Percentiles rank a stretch among this genome's conserved stretches.
phyloP scores from a whole-genome alignment of 495 filamentous ascomycete genomes.

The Xylaria grammica region DNA sequence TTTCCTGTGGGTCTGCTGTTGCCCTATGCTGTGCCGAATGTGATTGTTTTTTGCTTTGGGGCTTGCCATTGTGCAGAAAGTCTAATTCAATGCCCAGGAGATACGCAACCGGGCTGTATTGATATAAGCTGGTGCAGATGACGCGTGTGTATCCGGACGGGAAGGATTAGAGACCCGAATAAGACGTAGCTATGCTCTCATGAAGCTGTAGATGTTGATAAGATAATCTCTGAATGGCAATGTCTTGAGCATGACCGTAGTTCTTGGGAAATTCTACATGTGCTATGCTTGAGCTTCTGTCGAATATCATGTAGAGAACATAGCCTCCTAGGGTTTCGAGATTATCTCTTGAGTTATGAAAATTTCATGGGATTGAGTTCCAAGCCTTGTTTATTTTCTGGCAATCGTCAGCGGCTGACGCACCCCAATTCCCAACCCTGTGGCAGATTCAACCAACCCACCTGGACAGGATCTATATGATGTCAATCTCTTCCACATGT shows the following conservation, averaged over 20 bases:
- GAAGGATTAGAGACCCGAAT: background rate
- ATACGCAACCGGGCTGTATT: background rate
- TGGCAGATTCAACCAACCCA: no score
- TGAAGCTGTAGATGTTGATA: background rate
- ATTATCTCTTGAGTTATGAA: no score
- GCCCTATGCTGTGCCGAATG: background rate
- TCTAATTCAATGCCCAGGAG: conserved; percentile 19
- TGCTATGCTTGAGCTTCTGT: background rate
- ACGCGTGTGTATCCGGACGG: background rate
- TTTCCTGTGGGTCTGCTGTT: background rate
- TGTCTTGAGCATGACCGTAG: background rate
- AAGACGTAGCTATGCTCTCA: background rate
- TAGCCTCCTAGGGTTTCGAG: no score
- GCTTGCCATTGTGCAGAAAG: conserved; percentile 41
- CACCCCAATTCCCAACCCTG: no score
- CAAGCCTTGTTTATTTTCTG: no score
- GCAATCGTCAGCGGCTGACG: no score
- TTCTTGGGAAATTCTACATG: background rate
- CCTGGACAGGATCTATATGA: no score
- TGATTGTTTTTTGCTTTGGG: conserved; percentile 4
- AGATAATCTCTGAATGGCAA: background rate
- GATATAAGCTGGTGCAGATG: background rate
- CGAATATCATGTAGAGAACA: no score
- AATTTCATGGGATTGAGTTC: no score
- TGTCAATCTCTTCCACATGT: no score